Base-by-base conservation (phyloP, 2,329 filamentous ascomycete species). In the Xylariomycetidae sp. region DNA sequence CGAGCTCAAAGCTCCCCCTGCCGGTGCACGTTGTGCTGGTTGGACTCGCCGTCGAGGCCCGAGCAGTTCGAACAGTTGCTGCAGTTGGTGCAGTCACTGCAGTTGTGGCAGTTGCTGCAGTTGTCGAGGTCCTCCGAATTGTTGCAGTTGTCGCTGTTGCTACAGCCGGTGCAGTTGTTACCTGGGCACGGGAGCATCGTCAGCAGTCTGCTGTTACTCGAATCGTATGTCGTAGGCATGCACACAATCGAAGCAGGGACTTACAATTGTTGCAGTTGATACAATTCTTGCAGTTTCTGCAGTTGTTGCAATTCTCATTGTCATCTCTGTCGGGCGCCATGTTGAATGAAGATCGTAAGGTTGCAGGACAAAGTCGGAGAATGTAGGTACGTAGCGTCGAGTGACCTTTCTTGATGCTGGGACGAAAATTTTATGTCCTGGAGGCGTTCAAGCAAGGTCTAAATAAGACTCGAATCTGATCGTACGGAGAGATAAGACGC, bases 101-200 rank as follows among this genome's bases (percentile, higher is more conserved):
- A 38, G 22, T 38, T 31, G 9, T 20, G 33, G 24, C 37, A 40
- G 18, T 44, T 25, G 14, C 6, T 23, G 15, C 37, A 39, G 28
- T 37, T 37, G 3, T 20, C 23, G n/a, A 25, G 27, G 20, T 16
- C 10, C 3, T 10, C 2, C 10, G 28, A 31, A 6, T 37, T 29
- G 6, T 7, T 22, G 17, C 34, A 37, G 25, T 32, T 37, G n/a
- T 15, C 23, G 19, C 34, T 31, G 25, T 32, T 24, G 29, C 4
- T 15, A 15, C 19, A 31, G 19, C 8, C 15, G 6, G 15, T 31
- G 18, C 34, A 36, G 8, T 9, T 25, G 22, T 20, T 19, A 18
- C 15, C 22, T 29, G 16, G 6, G 26, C 10, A 4, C 12, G 6
- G 4, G 10, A 29, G 10, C 15, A 9, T 14, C n/a, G 15, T n/a